Evolutionary conservation across 257 asterid species (phyloP).

Genomic region (Solanum sitiens): DNA sequence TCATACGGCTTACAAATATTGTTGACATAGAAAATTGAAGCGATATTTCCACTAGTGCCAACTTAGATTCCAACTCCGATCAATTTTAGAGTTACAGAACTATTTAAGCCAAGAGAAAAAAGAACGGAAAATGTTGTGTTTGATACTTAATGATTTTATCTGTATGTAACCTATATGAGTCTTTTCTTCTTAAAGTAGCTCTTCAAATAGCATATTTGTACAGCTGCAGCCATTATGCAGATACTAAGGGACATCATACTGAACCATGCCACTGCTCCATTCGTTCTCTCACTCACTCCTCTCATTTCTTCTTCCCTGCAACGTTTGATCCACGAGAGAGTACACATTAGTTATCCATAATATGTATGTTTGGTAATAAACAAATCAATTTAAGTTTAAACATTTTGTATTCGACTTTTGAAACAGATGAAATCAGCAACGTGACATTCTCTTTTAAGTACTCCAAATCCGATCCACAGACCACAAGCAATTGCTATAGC

Average conservation of each 20-base stretch:
- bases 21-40: neutral
- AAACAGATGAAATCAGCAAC: neutral
- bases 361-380: neutral
- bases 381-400: neutral
- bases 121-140: neutral
- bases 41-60: neutral
- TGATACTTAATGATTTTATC: neutral
- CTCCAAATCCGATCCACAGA: neutral
- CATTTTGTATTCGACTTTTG: neutral
- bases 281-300: slow-evolving; percentile 49
- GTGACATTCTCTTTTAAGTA: neutral
- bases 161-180: slow-evolving; percentile 25
- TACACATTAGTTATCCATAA: neutral
- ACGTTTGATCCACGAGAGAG: neutral
- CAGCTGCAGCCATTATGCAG: slow-evolving; percentile 31
- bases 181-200: slow-evolving; percentile 51
- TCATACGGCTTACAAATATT: neutral
- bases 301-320: slow-evolving; percentile 63
- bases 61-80: neutral
- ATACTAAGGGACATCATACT: slow-evolving; percentile 42
- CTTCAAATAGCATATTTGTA: slow-evolving; percentile 44
- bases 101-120: neutral
- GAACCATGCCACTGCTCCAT: slow-evolving; percentile 50
- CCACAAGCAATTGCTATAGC: neutral
- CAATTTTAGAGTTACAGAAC: neutral